A percentile compares a stretch with the other conserved stretches of the same genome.
These are phyloP conservation scores for Tripterygium wilfordii DNA, from an alignment of 177 flowering plant genomes.

Conservation along the genomic window DNA sequence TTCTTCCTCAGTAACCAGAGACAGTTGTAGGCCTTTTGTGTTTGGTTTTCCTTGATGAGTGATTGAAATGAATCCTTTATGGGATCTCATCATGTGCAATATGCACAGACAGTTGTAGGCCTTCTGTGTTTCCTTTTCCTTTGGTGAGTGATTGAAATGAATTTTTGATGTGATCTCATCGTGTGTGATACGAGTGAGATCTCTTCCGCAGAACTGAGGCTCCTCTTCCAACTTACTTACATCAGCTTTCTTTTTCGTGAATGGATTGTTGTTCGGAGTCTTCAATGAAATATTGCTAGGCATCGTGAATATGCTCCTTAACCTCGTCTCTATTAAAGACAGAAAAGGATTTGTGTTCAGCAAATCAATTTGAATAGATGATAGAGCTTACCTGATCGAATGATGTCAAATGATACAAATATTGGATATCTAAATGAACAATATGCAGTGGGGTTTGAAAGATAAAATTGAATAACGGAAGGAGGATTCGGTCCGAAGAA, in stretches of 20 bases:
- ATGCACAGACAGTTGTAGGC: slow-evolving; percentile 22
- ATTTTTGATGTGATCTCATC: slow-evolving; percentile 7
- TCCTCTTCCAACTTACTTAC: slow-evolving; percentile 7
- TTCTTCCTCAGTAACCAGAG: slow-evolving; percentile 32
- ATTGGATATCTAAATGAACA: too few species aligned
- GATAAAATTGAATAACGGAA: neutral
- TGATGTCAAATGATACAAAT: neutral
- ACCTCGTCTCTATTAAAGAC: too few species aligned
- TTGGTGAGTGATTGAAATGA: slow-evolving; percentile 10
- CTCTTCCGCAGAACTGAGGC: slow-evolving; percentile 12
- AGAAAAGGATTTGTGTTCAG: too few species aligned
- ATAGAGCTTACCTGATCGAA: neutral
- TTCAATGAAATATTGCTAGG: slow-evolving; percentile 7
- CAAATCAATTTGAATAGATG: too few species aligned
- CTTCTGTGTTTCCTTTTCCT: slow-evolving; percentile 5
- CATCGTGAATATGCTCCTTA: neutral
- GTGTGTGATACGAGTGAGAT: slow-evolving; percentile 11
- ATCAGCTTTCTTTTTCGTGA: slow-evolving; percentile 41
- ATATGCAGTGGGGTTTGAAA: neutral
- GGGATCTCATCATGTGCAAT: slow-evolving; percentile 7
- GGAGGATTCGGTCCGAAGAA: slow-evolving; percentile 88
- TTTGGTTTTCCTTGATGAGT: slow-evolving; percentile 5
- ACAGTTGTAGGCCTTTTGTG: slow-evolving; percentile 12
- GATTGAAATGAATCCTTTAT: slow-evolving; percentile 13
- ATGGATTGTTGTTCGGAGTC: slow-evolving; percentile 62